Base-by-base conservation (phyloP, 805 yeast genomes). In the Suhomyces emberorum region DNA sequence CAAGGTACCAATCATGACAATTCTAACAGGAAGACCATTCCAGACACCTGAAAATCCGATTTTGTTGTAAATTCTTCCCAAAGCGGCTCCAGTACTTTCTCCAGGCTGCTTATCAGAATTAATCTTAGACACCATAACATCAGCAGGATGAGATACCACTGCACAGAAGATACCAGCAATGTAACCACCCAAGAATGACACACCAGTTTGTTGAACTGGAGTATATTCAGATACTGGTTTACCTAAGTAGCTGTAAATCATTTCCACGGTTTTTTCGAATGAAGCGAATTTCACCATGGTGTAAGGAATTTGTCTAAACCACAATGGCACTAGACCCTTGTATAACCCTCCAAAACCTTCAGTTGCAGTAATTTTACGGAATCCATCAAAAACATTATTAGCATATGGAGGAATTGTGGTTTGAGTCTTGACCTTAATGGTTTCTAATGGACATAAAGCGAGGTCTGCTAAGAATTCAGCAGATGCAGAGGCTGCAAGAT, bases 121-220 rank as follows among this genome's bases (percentile, higher is more conserved):
- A 54, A 93, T 79, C 74, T 88, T 86, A 32, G 95, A 85, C 17
- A 91, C 98, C 95, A 93, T 82, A 22, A 91, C 97, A 63, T 91
- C 98, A n/a, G 98, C 98, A 15, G 98, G 98, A 62, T 93, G 97
- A 18, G 97, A 89, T 12, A 89, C 93, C 35, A 84, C 69, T 6
- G 98, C 98, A 72, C 97, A 91, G 69, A 89, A 78, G 38, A 93
- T 81, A 81, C 98, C 98, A 8, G 98, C 98, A 57, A 91, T 77
- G 69, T 91, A 91, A 59, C 98, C 98, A 62, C 96, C 96, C 32
- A 81, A 70, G 69, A 91, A 93, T 16, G 96, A 87, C 27, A 93
- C 95, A 34, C 96, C 95, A 15, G 96, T 91, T 65, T 93, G 97
- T 54, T 83, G 82, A 28, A 81, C 48, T 28, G 80, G 62, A 9